Base-by-base conservation (phyloP, 2,329 filamentous ascomycete species). In the Claviceps quebecensis region DNA sequence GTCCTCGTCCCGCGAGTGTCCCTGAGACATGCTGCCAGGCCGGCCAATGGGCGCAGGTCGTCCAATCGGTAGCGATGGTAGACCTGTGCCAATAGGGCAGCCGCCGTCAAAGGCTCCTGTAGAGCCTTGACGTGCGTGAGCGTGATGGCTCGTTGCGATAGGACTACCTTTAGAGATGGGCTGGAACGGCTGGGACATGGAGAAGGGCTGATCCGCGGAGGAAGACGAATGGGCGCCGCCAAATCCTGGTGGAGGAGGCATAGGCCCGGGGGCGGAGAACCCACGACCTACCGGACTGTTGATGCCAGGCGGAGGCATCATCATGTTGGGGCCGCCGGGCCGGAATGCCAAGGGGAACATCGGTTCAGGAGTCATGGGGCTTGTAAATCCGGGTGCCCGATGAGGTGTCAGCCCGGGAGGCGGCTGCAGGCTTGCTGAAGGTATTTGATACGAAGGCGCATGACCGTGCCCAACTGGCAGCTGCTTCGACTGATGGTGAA, bases 21-120 rank as follows among this genome's bases (percentile, higher is more conserved):
- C 76, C 46, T 77, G 74, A 16, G 74, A 75, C 23, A 79, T 80
- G 64, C 89, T 95, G 16, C 83, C 83, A 0, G 93, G 91, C 37
- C 89, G 80, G 55, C 91, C 87, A 56, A 97, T 96, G 1, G 91
- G 91, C 23, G 86, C 80, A 26, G 90, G 91, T 50, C 89, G 79
- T 45, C 84, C 78, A 54, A 94, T 91, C 1, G 87, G 86, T 56
- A 88, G 83, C 37, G 83, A 74, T 50, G 79, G 72, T 11, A 73
- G 66, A 8, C 41, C 41, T 26, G 16, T 19, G 17, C 7, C 9
- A 16, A 26, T 22, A 23, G 11, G 22, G 16, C 41, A 26, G 19
- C 41, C 41, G n/a, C 72, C 71, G 8, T 90, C 85, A 55, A 83
- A 80, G 13, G n/a, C 43, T 9, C 83, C 83, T 13, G 74, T 74